These are phyloP conservation scores for Fraxinus albicans DNA, from an alignment of 305 asterid species.

Conservation along the genomic window DNA sequence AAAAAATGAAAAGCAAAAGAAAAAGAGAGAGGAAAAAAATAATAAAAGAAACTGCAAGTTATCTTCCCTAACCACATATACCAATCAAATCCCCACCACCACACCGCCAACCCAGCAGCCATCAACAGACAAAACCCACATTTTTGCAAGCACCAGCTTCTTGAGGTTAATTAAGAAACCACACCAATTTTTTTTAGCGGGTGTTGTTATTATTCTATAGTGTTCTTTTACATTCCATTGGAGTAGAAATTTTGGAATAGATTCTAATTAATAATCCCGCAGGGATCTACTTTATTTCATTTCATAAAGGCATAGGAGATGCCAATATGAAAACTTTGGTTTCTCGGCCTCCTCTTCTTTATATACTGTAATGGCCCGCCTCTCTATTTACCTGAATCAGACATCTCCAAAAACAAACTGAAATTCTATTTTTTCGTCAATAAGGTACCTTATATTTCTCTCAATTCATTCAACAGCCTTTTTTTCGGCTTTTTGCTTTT, in stretches of 20 bases:
- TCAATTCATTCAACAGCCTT: not conserved
- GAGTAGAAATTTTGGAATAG: not conserved
- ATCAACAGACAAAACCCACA: not conserved
- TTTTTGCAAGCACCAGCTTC: not conserved
- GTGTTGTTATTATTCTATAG: not conserved
- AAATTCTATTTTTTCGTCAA: not conserved
- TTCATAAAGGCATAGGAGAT: not conserved
- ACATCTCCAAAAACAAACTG: not conserved
- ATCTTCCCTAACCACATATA: no score
- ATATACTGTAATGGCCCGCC: not conserved
- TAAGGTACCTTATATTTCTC: not conserved
- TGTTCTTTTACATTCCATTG: not conserved
- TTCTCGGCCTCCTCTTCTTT: conserved; percentile 8
- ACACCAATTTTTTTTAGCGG: no score
- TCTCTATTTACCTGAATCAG: not conserved
- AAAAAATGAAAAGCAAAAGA: no score
- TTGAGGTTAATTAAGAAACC: not conserved
- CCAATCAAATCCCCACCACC: not conserved
- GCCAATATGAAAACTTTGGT: conserved; percentile 1
- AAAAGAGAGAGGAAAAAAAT: no score
- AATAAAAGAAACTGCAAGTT: no score
- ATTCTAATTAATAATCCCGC: no score
- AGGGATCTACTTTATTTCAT: not conserved
- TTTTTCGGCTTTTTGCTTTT: not conserved
- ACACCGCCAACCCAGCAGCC: not conserved